phyloP scores from a whole-genome alignment of 2,329 filamentous ascomycete genomes.

The Pezicula carpinea region DNA sequence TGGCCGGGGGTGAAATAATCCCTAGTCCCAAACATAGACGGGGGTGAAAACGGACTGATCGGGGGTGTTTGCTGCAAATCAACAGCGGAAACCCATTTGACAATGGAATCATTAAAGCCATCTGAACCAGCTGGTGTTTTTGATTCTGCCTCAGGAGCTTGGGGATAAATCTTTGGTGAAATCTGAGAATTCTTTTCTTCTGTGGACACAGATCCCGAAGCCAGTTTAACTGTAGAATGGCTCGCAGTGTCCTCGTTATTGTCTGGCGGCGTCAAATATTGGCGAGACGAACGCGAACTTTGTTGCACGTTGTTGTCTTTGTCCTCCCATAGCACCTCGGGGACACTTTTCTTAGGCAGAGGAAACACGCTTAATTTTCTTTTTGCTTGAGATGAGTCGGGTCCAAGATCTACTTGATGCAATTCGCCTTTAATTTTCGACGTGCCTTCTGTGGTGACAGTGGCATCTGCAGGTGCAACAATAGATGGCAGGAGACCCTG shows the following conservation, averaged over 20 bases:
- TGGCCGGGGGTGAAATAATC: not conserved
- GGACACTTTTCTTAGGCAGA: constrained; percentile 10
- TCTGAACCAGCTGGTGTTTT: no score
- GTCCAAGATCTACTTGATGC: not conserved
- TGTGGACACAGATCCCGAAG: no score
- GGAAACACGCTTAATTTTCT: not conserved
- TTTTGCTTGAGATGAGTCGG: not conserved
- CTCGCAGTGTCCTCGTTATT: not conserved
- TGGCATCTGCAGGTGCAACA: no score
- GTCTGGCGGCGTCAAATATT: no score
- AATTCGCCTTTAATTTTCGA: not conserved
- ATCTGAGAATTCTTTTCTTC: no score
- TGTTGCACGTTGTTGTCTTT: constrained; percentile 7
- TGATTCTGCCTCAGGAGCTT: no score
- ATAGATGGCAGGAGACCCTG: no score
- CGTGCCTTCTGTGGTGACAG: no score
- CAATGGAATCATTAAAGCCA: no score
- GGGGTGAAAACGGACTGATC: constrained; percentile 2
- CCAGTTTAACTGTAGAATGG: not conserved
- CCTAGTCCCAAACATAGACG: not conserved
- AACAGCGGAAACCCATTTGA: no score
- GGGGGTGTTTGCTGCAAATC: not conserved
- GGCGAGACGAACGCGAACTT: not conserved
- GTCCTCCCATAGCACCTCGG: constrained; percentile 24
- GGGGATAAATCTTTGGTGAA: no score